A percentile compares a stretch with the other conserved stretches of the same genome.
These are phyloP conservation scores for Penicillium sp. DNA, from an alignment of 2,329 filamentous ascomycete species.

Conservation along the genomic window DNA sequence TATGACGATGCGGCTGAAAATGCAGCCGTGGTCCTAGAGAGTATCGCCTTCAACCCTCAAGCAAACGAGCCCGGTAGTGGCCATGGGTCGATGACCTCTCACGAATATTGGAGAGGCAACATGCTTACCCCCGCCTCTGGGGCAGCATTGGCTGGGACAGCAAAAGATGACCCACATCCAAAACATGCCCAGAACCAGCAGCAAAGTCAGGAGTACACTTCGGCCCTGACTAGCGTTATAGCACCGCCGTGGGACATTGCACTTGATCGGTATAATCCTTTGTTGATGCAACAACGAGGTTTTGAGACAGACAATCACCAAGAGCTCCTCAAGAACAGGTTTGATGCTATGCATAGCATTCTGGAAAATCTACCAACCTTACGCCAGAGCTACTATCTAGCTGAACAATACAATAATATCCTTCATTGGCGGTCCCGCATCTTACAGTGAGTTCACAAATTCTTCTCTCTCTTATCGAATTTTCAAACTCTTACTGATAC, in stretches of 20 bases:
- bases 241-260: not conserved
- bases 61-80: not conserved
- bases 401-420: constrained; percentile 1
- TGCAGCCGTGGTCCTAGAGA: not conserved
- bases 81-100: not conserved
- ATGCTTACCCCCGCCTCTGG: not conserved
- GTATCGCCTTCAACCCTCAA: constrained; percentile 1
- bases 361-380: not conserved
- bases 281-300: not conserved
- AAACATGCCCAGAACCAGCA: not conserved
- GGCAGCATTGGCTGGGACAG: not conserved
- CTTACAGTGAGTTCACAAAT: not conserved
- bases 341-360: constrained; percentile 1
- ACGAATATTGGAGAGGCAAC: constrained; percentile 2
- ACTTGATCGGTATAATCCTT: not conserved
- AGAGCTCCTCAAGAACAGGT: not conserved
- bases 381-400: not conserved
- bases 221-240: not conserved
- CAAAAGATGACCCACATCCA: not conserved
- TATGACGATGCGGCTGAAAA: constrained; percentile 2
- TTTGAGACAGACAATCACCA: not conserved
- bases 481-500: not conserved
- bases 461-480: not conserved
- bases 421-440: constrained; percentile 1
- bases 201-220: not conserved